phyloP scores from a whole-genome alignment of 805 yeast genomes.

The Yarrowia keelungensis region DNA sequence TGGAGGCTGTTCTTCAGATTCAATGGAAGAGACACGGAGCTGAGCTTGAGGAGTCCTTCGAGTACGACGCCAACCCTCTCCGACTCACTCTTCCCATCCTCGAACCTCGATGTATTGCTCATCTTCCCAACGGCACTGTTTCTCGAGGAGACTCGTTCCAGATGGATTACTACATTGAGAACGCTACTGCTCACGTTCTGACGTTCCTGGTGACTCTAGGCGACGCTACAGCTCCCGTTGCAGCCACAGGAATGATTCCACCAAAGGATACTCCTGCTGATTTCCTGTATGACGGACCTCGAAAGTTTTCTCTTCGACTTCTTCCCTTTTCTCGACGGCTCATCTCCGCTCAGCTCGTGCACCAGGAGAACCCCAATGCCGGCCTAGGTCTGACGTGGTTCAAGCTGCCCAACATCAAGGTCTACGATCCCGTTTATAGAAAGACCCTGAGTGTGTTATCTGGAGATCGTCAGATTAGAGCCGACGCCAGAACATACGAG shows the following conservation, averaged over 20 bases:
- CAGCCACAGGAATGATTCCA: slow-evolving; percentile 28
- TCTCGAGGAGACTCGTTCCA: slow-evolving; percentile 27
- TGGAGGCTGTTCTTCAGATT: slow-evolving; percentile 40
- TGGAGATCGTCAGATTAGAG: slow-evolving; percentile 45
- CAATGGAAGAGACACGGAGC: slow-evolving; percentile 9
- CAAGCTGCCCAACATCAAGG: slow-evolving; percentile 66
- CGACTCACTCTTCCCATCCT: slow-evolving; percentile 63
- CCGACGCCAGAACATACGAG: slow-evolving; percentile 38
- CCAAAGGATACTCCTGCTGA: slow-evolving; percentile 49
- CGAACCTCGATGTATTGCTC: slow-evolving; percentile 71
- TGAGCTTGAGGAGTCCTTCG: slow-evolving; percentile 1
- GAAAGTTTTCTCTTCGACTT: slow-evolving; percentile 54
- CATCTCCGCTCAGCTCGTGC: slow-evolving; percentile 14
- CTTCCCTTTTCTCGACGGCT: slow-evolving; percentile 61
- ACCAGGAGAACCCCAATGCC: slow-evolving; percentile 24
- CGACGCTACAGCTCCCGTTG: slow-evolving; percentile 16
- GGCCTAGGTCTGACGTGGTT: slow-evolving; percentile 42
- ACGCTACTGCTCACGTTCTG: slow-evolving; percentile 74
- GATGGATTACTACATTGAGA: slow-evolving; percentile 63
- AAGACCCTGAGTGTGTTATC: slow-evolving; percentile 63
- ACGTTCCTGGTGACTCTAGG: slow-evolving; percentile 61
- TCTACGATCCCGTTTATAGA: slow-evolving; percentile 72
- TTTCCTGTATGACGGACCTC: slow-evolving; percentile 53
- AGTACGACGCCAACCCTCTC: slow-evolving; percentile 21
- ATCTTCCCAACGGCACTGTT: slow-evolving; percentile 4